phyloP scores from a whole-genome alignment of 2,329 filamentous ascomycete species.

The Plectosphaerella cucumerina region DNA sequence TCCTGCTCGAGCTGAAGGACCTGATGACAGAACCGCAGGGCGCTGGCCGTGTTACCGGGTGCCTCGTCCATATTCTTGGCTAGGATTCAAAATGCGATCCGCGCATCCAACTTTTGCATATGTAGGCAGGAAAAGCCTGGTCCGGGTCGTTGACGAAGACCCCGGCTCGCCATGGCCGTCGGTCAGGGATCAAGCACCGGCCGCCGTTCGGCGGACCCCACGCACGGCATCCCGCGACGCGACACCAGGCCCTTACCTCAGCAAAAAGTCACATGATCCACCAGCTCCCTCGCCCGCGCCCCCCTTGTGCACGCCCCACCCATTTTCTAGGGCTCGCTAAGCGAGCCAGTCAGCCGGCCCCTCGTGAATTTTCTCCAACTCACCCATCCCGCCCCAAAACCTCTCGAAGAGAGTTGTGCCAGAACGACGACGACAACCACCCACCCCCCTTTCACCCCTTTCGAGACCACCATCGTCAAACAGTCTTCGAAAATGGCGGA shows the following conservation, averaged over 20 bases:
- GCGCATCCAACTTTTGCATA: too few species aligned
- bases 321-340: constrained; percentile 4
- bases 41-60: background rate
- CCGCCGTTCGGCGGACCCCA: background rate
- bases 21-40: constrained; percentile 61
- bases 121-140: too few species aligned
- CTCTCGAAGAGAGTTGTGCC: constrained; percentile 6
- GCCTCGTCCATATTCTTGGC: too few species aligned
- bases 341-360: constrained; percentile 5
- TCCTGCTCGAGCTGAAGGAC: constrained; percentile 71
- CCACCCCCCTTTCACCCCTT: constrained; percentile 5
- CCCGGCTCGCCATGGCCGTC: too few species aligned
- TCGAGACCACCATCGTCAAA: constrained; percentile 21
- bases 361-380: constrained; percentile 11
- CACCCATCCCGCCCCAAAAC: constrained; percentile 7
- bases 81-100: too few species aligned
- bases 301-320: background rate
- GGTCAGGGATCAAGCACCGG: too few species aligned
- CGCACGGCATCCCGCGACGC: background rate
- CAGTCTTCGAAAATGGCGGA: constrained; percentile 81
- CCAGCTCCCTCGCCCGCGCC: too few species aligned
- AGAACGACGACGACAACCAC: constrained; percentile 11
- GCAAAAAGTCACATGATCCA: background rate
- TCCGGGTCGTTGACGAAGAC: too few species aligned
- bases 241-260: constrained; percentile 1